Evolutionary conservation across 192 early-diverging fungal genomes (phyloP).

Genomic region (Coemansia interrupta): DNA sequence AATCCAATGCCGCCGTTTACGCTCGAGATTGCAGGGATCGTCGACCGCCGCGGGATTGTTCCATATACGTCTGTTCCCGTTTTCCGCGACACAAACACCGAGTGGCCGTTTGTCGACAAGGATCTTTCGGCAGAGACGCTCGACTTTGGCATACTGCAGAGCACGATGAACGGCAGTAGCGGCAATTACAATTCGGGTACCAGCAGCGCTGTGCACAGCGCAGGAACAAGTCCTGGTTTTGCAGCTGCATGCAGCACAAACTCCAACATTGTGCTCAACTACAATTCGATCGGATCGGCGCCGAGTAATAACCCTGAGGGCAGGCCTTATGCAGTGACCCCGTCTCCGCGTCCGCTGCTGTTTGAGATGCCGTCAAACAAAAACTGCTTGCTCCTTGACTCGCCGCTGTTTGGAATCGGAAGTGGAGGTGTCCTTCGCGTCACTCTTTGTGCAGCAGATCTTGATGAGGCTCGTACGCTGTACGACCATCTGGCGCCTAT

Average conservation of each 20-base stretch:
- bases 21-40: constrained; percentile 89
- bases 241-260: constrained; percentile 6
- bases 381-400: constrained; percentile 90
- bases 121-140: constrained; percentile 45
- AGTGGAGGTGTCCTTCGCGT: constrained; percentile 89
- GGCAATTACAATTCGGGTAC: neutral
- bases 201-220: constrained; percentile 7
- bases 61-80: constrained; percentile 92
- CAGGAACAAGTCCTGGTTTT: constrained; percentile 4
- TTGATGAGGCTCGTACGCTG: constrained; percentile 85
- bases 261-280: constrained; percentile 2
- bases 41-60: constrained; percentile 83
- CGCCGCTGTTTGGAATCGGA: constrained; percentile 97
- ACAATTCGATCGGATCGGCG: neutral
- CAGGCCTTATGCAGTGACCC: constrained; percentile 4
- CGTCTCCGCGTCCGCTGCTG: constrained; percentile 8
- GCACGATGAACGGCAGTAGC: constrained; percentile 16
- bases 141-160: constrained; percentile 23
- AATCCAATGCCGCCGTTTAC: constrained; percentile 86
- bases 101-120: constrained; percentile 79
- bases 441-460: constrained; percentile 91
- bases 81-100: constrained; percentile 83
- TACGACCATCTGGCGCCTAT: constrained; percentile 93
- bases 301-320: neutral
- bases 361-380: constrained; percentile 26